Conservation (phyloP, 495 filamentous ascomycete genomes). For the Annulohypoxylon bovei region DNA sequence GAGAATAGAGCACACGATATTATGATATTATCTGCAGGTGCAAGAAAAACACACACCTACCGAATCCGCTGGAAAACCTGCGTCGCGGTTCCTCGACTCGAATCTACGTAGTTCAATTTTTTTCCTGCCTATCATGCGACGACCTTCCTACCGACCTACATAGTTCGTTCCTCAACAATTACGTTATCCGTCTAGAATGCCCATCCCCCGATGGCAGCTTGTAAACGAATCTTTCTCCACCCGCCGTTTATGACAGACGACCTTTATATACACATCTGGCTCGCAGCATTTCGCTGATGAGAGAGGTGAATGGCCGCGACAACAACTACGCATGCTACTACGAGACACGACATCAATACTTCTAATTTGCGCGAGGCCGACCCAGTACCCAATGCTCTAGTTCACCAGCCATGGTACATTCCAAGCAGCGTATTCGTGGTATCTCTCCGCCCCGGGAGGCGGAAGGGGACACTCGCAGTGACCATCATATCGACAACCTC, state of each 20-base stretch:
- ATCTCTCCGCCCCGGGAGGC: slow-evolving; percentile 46
- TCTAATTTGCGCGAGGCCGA: slow-evolving; percentile 33
- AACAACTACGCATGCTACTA: slow-evolving; percentile 29
- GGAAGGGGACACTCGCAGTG: slow-evolving; percentile 43
- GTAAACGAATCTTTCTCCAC: slow-evolving; percentile 31
- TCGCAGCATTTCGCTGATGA: slow-evolving; percentile 28
- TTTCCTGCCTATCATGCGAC: slow-evolving; percentile 36
- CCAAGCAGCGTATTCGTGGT: slow-evolving; percentile 49
- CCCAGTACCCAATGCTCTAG: slow-evolving; percentile 40
- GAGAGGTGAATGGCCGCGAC: slow-evolving; percentile 35
- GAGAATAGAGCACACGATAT: slow-evolving; percentile 26
- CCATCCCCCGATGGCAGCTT: slow-evolving; percentile 41
- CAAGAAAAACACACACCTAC: slow-evolving; percentile 24
- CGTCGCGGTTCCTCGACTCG: slow-evolving; percentile 20
- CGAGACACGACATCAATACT: slow-evolving; percentile 24
- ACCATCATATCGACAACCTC: slow-evolving; percentile 42
- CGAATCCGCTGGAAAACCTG: slow-evolving; percentile 14
- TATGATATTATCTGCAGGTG: slow-evolving; percentile 39
- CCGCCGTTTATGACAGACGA: slow-evolving; percentile 41
- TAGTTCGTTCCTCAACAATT: slow-evolving; percentile 22
- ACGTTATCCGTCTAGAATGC: slow-evolving; percentile 38
- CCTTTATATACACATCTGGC: slow-evolving; percentile 17
- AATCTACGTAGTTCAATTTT: slow-evolving; percentile 17
- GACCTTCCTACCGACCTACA: slow-evolving; percentile 26
- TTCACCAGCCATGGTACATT: slow-evolving; percentile 36